These are phyloP conservation scores for Coffea canephora DNA, from an alignment of 257 asterid genomes.

Conservation along the genomic window DNA sequence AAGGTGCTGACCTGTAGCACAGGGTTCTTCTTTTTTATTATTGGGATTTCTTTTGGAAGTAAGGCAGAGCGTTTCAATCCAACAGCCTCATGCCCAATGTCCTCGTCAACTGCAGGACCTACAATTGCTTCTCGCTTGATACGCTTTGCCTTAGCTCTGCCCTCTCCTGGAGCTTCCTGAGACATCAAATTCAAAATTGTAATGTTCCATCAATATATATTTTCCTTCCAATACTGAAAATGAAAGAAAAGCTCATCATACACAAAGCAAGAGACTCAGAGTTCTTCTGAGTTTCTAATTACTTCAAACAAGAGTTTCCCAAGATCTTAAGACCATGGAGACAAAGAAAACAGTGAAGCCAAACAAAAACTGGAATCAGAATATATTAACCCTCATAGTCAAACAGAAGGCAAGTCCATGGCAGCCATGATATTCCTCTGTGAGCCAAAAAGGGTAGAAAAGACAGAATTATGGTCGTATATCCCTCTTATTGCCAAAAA, in stretches of 20 bases:
- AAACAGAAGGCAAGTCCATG: not conserved
- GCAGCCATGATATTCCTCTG: too few species aligned
- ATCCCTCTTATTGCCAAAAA: too few species aligned
- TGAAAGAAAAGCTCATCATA: not conserved
- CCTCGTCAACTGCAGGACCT: slow-evolving; percentile 88
- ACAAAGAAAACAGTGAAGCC: not conserved
- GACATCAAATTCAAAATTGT: slow-evolving; percentile 27
- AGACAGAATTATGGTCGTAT: too few species aligned
- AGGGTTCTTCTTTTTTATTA: slow-evolving; percentile 67
- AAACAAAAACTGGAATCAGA: not conserved
- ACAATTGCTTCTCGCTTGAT: slow-evolving; percentile 58
- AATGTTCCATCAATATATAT: too few species aligned
- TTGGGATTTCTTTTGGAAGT: slow-evolving; percentile 82
- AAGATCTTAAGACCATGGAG: not conserved
- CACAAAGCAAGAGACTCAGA: not conserved
- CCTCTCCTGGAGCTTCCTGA: slow-evolving; percentile 49
- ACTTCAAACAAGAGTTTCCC: not conserved
- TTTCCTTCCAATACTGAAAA: not conserved
- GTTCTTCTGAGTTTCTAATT: not conserved
- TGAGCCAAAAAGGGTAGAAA: too few species aligned
- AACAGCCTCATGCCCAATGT: slow-evolving; percentile 84
- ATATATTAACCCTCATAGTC: not conserved
- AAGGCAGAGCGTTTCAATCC: slow-evolving; percentile 72
- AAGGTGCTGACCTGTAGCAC: slow-evolving; percentile 59
- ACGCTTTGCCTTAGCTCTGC: slow-evolving; percentile 59